Evolutionary conservation across 164 flowering plant species (phyloP).

Genomic region (Liriodendron chinense): DNA sequence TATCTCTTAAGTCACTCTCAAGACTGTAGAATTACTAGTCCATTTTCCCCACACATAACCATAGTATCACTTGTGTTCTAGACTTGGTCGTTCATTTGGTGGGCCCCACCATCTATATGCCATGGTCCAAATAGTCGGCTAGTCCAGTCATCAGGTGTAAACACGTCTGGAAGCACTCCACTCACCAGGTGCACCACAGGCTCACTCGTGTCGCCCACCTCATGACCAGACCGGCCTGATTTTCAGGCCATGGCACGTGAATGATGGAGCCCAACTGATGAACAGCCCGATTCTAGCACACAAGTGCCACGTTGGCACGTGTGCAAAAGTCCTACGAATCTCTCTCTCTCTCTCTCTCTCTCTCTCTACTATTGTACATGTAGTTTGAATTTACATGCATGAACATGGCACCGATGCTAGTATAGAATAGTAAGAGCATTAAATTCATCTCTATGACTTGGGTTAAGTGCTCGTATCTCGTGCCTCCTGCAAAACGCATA

Average conservation of each 20-base stretch:
- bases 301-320: neutral
- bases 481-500: conserved; percentile 10
- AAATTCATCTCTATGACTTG: conserved; percentile 11
- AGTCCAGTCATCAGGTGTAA: neutral
- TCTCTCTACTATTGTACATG: conserved; percentile 10
- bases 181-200: too few relatives aligned
- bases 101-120: neutral
- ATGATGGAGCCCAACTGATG: neutral
- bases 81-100: neutral
- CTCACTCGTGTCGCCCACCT: too few relatives aligned
- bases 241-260: neutral
- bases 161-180: too few relatives aligned
- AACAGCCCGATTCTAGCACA: neutral
- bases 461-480: neutral
- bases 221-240: too few relatives aligned
- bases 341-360: neutral
- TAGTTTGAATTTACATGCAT: conserved; percentile 2
- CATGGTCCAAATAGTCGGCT: neutral
- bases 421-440: conserved; percentile 4
- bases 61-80: too few relatives aligned
- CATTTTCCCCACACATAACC: too few relatives aligned
- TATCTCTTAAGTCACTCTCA: conserved; percentile 3
- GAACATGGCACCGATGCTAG: conserved; percentile 5
- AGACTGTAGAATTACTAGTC: too few relatives aligned
- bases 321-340: neutral